Conservation (phyloP, 2,329 filamentous ascomycete species). For the Aspergillus nomiae region DNA sequence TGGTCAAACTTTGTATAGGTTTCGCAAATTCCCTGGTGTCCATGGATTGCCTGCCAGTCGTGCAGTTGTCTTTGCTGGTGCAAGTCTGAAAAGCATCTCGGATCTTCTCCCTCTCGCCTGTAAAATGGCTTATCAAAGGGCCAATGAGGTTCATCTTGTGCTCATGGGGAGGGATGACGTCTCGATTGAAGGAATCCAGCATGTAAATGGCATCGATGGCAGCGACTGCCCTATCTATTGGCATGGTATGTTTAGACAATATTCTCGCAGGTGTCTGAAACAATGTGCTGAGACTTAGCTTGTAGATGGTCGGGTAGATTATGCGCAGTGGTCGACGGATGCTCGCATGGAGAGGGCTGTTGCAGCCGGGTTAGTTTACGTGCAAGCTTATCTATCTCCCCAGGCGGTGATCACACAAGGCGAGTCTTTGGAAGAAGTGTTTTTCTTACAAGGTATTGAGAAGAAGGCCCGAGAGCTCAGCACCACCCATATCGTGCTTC, state of each 20-base stretch:
- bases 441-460: conserved; percentile 65
- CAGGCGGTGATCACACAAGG: conserved; percentile 75
- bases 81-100: conserved; percentile 71
- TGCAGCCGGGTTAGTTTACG: conserved; percentile 67
- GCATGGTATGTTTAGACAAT: conserved; percentile 49
- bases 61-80: conserved; percentile 72
- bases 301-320: conserved; percentile 72
- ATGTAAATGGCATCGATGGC: conserved; percentile 76
- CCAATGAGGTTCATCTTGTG: conserved; percentile 78
- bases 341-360: conserved; percentile 67
- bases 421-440: conserved; percentile 65
- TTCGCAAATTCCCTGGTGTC: conserved; percentile 56
- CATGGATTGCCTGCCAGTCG: conserved; percentile 61
- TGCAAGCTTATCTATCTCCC: conserved; percentile 73
- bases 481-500: conserved; percentile 74
- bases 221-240: conserved; percentile 65
- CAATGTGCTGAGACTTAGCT: conserved; percentile 6
- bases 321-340: conserved; percentile 68
- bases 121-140: conserved; percentile 71
- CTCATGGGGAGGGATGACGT: conserved; percentile 75
- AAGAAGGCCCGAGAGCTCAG: conserved; percentile 55
- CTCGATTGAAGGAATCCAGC: conserved; percentile 66
- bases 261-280: not conserved
- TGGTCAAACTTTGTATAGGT: conserved; percentile 62
- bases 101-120: conserved; percentile 80